A percentile compares a stretch with the other conserved stretches of the same genome.
Evolutionary conservation across 1,284 basidiomycete species (phyloP).

Genomic region (Tranzscheliella williamsii): DNA sequence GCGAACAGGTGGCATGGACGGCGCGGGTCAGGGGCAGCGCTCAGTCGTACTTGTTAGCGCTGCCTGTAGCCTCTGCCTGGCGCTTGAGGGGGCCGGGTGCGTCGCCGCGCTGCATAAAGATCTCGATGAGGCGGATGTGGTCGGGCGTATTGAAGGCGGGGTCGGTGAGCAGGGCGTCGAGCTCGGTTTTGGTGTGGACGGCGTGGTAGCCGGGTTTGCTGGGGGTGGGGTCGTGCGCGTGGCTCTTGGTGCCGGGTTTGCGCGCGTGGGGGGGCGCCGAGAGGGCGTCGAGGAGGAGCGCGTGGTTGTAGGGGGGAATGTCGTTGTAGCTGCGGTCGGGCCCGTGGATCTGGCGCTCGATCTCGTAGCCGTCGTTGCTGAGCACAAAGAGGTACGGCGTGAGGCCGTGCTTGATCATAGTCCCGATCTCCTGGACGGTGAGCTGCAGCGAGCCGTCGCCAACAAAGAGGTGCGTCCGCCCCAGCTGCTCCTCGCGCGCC

Average conservation of each 20-base stretch:
- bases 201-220: constrained; percentile 69
- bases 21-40: too few relatives aligned
- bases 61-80: constrained; percentile 64
- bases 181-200: constrained; percentile 69
- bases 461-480: constrained; percentile 78
- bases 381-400: constrained; percentile 81
- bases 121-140: constrained; percentile 76
- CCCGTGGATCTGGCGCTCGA: constrained; percentile 80
- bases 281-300: constrained; percentile 47
- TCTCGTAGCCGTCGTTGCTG: constrained; percentile 77
- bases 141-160: constrained; percentile 68
- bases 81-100: constrained; percentile 71
- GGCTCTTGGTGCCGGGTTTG: constrained; percentile 10
- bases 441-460: constrained; percentile 68
- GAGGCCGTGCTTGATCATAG: constrained; percentile 72
- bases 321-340: constrained; percentile 62
- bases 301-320: constrained; percentile 42
- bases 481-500: constrained; percentile 68
- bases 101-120: constrained; percentile 74
- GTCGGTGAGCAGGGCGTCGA: constrained; percentile 70
- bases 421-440: constrained; percentile 68
- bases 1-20: too few relatives aligned
- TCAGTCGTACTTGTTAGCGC: constrained; percentile 35
- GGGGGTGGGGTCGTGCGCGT: constrained; percentile 63
- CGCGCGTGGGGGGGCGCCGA: neutral